Evolutionary conservation across 2,329 filamentous ascomycete genomes (phyloP).

Genomic region (Chalaropsis thielavioides): DNA sequence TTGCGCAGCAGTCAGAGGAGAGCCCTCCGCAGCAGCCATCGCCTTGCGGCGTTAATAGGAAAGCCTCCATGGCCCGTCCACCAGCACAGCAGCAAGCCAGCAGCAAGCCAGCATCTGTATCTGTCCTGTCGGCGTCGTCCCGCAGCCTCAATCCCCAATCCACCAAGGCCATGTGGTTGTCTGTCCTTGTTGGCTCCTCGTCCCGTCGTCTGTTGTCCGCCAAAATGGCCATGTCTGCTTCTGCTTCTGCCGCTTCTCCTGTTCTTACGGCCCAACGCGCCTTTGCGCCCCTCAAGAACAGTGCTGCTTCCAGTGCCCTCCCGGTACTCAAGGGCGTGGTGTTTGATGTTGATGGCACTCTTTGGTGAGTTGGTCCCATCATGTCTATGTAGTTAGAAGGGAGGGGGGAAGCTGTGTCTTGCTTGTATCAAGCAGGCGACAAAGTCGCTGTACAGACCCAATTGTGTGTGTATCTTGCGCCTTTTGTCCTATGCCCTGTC

Average conservation of each 20-base stretch:
- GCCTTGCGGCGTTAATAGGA: no score
- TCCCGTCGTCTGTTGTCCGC: constrained; percentile 1
- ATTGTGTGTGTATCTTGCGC: neutral
- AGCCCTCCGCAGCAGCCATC: no score
- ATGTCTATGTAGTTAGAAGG: neutral
- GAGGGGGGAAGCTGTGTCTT: no score
- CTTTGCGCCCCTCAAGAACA: constrained; percentile 42
- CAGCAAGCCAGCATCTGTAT: no score
- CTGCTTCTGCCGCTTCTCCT: neutral
- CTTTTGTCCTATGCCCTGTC: no score
- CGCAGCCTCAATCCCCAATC: no score
- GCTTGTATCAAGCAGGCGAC: neutral
- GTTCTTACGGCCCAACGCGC: neutral
- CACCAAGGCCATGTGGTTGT: neutral
- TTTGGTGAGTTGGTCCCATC: constrained; percentile 51
- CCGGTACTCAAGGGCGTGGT: constrained; percentile 47
- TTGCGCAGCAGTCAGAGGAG: neutral
- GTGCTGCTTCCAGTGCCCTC: constrained; percentile 23
- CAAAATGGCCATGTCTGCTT: neutral
- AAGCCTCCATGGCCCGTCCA: no score
- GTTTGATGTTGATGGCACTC: constrained; percentile 90
- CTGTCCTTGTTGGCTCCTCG: neutral
- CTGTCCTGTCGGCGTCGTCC: no score
- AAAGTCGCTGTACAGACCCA: neutral
- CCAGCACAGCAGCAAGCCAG: no score